Evolutionary conservation across 2,329 filamentous ascomycete species (phyloP), one percentile per base, ranked within the genome.

Genomic region (Sporothrix dimorphospora): DNA sequence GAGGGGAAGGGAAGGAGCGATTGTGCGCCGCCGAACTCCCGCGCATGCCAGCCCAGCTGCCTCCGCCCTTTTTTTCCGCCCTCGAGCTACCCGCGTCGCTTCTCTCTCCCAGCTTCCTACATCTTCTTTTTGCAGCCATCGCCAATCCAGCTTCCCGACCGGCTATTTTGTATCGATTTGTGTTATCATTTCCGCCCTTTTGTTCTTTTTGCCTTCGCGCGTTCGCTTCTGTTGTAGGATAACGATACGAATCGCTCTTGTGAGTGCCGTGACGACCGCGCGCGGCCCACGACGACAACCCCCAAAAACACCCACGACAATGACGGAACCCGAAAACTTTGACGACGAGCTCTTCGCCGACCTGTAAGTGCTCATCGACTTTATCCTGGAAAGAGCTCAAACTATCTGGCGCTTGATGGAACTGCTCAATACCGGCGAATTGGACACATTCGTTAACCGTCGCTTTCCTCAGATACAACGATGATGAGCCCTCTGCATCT

Each of bases 271-370:
- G 49, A 53, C 47, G 47, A 21, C 49, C 49, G 55, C 55, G 30
- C 55, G 19, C 55, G n/a, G 34, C 19, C 4, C 12, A 8, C 47
- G 47, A 49, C 47, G 8, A n/a, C 47, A 4, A 47, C 14, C 61
- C 38, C 30, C 38, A 16, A 67, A 47, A 5, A 51, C 65, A 49
- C 9, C 34, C 47, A 14, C 53, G 21, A 75, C 49, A 7, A 94
- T 94, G 92, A 88, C 91, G 42, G 92, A 94, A 78, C 85, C 87
- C 71, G 92, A 93, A 77, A 91, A 92, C 75, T 89, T 92, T 77
- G 93, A 97, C 76, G 93, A 97, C 79, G 93, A 97, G 86, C 91
- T 97, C 80, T 97, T 97, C 81, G 93, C 93, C 78, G 93, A 97
- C 83, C 87, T 97, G 93, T 97, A 84, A 82, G 93, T 87, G 72